Base-by-base conservation (phyloP, 1,139 yeast species). In the Taphrina pruni region DNA sequence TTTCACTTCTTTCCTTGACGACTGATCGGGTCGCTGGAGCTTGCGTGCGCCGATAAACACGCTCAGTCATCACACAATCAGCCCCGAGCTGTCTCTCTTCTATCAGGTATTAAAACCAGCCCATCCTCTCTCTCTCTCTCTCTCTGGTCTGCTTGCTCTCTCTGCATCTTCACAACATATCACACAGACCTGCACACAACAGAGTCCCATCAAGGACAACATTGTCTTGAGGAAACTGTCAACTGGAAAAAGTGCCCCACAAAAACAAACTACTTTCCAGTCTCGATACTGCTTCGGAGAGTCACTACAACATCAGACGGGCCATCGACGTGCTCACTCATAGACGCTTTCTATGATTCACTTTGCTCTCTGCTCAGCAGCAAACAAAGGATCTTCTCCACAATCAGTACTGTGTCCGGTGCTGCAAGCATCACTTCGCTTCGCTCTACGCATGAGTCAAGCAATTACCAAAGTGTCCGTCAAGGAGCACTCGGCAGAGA, bases 371-470 rank as follows among this genome's bases (percentile, higher is more conserved):
- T 50, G 54, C 36, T 50, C 54, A 8, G 32, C 54, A 11, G 48
- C 48, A 17, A 50, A 32, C 36, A 50, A 21, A 50, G 48, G 48
- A 1, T 11, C 36, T 26, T 21, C 54, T 11, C 36, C 54, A 50
- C 54, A 50, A n/a, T 11, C 9, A 11, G 14, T 21, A 3, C 9
- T 50, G 36, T 50, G 54, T 21, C 54, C 54, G 36, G 36, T 50
- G 12, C 36, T 50, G 36, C 32, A 50, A 14, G 36, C 54, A 11
- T 8, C 54, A 11, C 54, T 50, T n/a, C 35, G 54, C 12, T 50
- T 50, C 54, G 11, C 54, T 35, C 32, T 26, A 1, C 54, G 54
- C 54, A 50, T 50, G 54, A 50, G 54, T 26, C 32, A 50, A n/a
- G 11, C 54, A 7, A 17, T 50, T 35, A 50, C 32, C 3, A 50